A percentile compares a stretch with the other conserved stretches of the same genome.
Evolutionary conservation across 805 yeast species (phyloP).

Genomic region (Trichomonascus vanleenenianus): DNA sequence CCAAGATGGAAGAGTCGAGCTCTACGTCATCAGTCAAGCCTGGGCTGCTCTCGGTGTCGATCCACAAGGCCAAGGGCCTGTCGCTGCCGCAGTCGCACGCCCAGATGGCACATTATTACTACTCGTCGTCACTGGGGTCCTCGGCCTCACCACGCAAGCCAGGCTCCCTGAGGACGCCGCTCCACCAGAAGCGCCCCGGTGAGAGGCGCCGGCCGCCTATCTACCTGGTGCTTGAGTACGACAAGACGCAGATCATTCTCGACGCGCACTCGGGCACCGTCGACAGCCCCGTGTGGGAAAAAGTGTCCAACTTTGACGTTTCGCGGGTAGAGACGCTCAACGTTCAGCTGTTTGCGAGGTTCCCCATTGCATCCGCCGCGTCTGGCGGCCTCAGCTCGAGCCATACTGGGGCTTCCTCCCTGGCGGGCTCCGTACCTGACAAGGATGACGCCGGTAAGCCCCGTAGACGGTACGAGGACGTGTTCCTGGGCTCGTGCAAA

Average conservation of each 20-base stretch:
- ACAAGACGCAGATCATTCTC: conserved; percentile 82
- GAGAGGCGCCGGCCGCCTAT: conserved; percentile 43
- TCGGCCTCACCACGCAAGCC: conserved; percentile 8
- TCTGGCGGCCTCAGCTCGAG: not conserved
- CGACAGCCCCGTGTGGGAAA: conserved; percentile 73
- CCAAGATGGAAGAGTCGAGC: not conserved
- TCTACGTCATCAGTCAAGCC: conserved; percentile 35
- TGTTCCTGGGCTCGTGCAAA: conserved; percentile 65
- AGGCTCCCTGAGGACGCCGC: not conserved
- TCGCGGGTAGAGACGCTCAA: conserved; percentile 58
- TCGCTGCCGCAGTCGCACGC: conserved; percentile 47
- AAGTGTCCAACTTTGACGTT: conserved; percentile 87
- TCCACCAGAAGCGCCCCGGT: conserved; percentile 1
- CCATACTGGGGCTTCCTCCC: too few species aligned
- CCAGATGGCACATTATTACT: not conserved
- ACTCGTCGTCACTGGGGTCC: not conserved
- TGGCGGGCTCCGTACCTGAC: not conserved
- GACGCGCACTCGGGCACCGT: conserved; percentile 83
- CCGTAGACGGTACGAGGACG: conserved; percentile 44
- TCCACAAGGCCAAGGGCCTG: conserved; percentile 62
- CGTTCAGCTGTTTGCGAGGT: conserved; percentile 69
- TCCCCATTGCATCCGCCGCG: conserved; percentile 32
- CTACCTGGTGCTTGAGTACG: conserved; percentile 86
- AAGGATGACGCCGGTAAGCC: conserved; percentile 1
- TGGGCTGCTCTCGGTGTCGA: conserved; percentile 70